Base-by-base conservation (phyloP, 1,284 basidiomycete species). In the Pseudozyma thailandica region DNA sequence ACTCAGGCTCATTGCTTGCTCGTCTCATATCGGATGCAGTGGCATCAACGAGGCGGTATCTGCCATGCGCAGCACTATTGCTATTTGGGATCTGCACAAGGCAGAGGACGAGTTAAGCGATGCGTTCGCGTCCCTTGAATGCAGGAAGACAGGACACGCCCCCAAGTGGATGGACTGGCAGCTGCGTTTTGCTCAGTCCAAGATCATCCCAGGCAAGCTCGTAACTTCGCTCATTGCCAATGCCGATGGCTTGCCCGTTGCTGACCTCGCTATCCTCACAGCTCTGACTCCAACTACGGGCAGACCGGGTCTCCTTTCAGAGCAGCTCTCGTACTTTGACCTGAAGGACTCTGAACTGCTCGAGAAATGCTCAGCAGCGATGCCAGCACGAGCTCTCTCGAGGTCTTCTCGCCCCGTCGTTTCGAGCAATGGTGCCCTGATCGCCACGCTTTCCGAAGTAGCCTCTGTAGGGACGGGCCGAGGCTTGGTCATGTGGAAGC, bases 61-160 rank as follows among this genome's bases (percentile, higher is more conserved):
- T 6, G 23, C n/a, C n/a, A 38, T 61, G 50, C 49, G 46, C 55
- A 69, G 49, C 47, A 54, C 1, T n/a, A 43, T 73, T n/a, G 51
- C 61, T 10, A 31, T 53, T 8, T 73, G 71, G 71, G 57, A 73
- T 28, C 31, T 69, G 8, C 3, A 15, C 30, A 60, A 55, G 31
- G 48, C 50, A 15, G 60, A 61, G 23, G 52, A 56, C 42, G 71
- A 61, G 46, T 49, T 73, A 13, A 69, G 57, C 44, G 71, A 73
- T 10, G 71, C 71, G 6, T 73, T 73, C 25, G 42, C 46, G 15
- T 56, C 60, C 27, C 60, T 73, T 27, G 71, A 73, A 50, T 73
- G 71, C 46, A 49, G 57, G 26, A 73, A 73, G 46, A 54, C 56
- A 5, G 61, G 65, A 1, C 60, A 64, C 13, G 46, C 48, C 2